Percentiles rank a stretch among this genome's conserved stretches.
Evolutionary conservation across 1,139 yeast genomes (phyloP).

Genomic region (Suhomyces bolitotheri): DNA sequence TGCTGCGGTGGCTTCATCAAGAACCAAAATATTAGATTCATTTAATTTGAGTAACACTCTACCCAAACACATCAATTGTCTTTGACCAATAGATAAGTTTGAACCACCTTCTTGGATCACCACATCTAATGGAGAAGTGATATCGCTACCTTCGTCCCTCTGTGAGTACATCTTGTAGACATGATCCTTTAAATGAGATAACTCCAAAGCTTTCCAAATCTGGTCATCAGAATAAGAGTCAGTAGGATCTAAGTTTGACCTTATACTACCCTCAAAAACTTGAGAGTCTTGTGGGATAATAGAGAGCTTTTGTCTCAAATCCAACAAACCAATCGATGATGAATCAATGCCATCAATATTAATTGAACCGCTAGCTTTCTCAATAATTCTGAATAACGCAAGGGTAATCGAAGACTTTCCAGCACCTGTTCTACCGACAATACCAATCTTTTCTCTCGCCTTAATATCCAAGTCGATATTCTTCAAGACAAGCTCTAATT

Average conservation of each 20-base stretch:
- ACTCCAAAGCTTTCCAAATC: conserved; percentile 81
- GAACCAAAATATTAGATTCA: conserved; percentile 72
- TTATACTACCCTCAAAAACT: conserved; percentile 87
- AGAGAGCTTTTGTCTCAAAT: conserved; percentile 79
- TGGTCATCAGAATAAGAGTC: conserved; percentile 66
- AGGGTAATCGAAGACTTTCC: conserved; percentile 75
- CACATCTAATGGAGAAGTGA: conserved; percentile 58
- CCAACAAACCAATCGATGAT: conserved; percentile 71
- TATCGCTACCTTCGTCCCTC: conserved; percentile 27
- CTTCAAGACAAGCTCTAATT: conserved; percentile 58
- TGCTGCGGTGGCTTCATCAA: conserved; percentile 98
- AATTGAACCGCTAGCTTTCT: conserved; percentile 71
- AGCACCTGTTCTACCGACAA: conserved; percentile 86
- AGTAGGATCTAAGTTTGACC: conserved; percentile 89
- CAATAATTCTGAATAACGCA: conserved; percentile 75
- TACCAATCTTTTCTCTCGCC: conserved; percentile 70
- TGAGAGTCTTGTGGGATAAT: conserved; percentile 98
- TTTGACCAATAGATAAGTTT: conserved; percentile 86
- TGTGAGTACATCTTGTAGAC: conserved; percentile 57
- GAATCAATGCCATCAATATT: conserved; percentile 73
- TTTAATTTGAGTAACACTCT: conserved; percentile 68
- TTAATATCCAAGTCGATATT: conserved; percentile 52
- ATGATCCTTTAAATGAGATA: conserved; percentile 81
- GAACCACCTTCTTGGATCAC: conserved; percentile 79
- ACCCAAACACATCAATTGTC: conserved; percentile 89